Conservation (phyloP, 176 grass and related monocot species). For the Puccinellia tenuiflora region DNA sequence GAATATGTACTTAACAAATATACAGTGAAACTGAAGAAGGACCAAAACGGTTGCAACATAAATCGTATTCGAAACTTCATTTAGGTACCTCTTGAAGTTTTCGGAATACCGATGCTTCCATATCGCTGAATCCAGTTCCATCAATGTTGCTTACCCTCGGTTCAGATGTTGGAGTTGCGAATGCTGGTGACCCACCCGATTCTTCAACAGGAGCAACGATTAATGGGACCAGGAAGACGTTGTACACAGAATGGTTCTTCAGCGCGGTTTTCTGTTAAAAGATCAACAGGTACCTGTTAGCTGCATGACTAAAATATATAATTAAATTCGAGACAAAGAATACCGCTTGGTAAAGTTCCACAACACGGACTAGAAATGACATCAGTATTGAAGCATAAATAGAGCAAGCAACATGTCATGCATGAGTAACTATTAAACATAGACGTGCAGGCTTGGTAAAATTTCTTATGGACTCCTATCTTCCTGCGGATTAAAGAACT, state of each 20-base stretch:
- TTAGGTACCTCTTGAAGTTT: constrained; percentile 84
- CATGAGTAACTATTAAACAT: background rate
- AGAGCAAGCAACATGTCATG: background rate
- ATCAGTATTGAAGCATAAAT: background rate
- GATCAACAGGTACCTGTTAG: constrained; percentile 5
- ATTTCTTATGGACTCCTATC: background rate
- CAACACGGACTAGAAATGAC: background rate
- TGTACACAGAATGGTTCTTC: constrained; percentile 39
- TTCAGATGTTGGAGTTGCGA: constrained; percentile 39
- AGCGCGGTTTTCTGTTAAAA: constrained; percentile 45
- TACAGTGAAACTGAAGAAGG: background rate
- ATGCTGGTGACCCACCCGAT: constrained; percentile 21
- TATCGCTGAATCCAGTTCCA: constrained; percentile 76
- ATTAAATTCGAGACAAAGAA: background rate
- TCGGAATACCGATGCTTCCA: constrained; percentile 64
- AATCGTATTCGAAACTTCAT: background rate
- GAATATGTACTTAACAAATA: background rate
- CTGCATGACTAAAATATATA: background rate
- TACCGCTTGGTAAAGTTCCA: background rate
- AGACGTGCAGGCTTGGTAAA: background rate
- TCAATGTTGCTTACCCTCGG: constrained; percentile 39
- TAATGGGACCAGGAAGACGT: constrained; percentile 53
- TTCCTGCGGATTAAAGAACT: background rate
- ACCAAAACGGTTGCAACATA: background rate
- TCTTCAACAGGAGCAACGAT: constrained; percentile 68